Percentiles rank a stretch among this genome's conserved stretches.
Conservation (phyloP, 1,139 yeast species). For the Pneumocystis canis region DNA sequence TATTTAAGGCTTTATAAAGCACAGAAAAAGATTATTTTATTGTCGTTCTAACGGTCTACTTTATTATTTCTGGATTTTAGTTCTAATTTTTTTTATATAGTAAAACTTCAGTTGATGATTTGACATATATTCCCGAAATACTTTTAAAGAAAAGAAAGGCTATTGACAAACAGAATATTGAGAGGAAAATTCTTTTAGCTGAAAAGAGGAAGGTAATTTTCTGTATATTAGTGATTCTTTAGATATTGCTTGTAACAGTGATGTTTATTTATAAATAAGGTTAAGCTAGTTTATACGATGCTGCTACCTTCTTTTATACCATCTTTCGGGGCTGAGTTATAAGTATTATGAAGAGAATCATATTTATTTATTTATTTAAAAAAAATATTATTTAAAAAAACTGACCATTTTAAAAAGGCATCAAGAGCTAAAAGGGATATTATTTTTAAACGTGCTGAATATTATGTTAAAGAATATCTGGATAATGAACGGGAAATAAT, state of each 20-base stretch:
- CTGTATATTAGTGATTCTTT: background rate
- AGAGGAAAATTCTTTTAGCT: slow-evolving; percentile 78
- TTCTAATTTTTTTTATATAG: slow-evolving; percentile 11
- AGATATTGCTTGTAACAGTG: background rate
- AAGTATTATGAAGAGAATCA: slow-evolving; percentile 2
- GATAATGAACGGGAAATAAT: slow-evolving; percentile 89
- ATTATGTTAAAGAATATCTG: slow-evolving; percentile 92
- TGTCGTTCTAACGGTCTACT: background rate
- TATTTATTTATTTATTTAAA: slow-evolving; percentile 16
- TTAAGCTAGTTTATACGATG: background rate
- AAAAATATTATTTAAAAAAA: background rate
- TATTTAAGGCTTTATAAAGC: too few species aligned
- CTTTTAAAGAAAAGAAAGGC: slow-evolving; percentile 89
- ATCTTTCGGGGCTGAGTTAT: slow-evolving; percentile 96
- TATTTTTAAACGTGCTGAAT: slow-evolving; percentile 94
- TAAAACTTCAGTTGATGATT: slow-evolving; percentile 20
- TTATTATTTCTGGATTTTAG: slow-evolving; percentile 1
- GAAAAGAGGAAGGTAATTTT: slow-evolving; percentile 75
- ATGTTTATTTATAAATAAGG: background rate
- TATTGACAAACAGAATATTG: slow-evolving; percentile 41
- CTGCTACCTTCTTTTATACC: slow-evolving; percentile 30
- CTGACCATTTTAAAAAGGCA: slow-evolving; percentile 16
- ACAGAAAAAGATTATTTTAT: background rate
- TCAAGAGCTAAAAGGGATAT: slow-evolving; percentile 64
- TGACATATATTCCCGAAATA: slow-evolving; percentile 64